Evolutionary conservation across 129 eudicot species (phyloP).

Genomic region (Sambucus nigra): DNA sequence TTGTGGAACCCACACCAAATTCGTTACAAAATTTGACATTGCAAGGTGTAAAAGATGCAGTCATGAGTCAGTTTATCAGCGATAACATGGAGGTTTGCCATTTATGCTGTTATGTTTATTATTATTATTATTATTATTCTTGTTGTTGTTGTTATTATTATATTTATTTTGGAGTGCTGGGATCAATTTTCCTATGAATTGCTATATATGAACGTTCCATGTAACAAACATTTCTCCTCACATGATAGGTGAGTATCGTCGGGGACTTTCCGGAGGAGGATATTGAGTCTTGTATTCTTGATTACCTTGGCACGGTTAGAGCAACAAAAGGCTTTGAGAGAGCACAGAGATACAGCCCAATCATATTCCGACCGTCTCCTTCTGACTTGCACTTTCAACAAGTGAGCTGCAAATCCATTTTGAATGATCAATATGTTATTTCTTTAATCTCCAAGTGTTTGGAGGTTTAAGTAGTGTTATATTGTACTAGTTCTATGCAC

Average conservation of each 20-base stretch:
- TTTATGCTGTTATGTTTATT: background rate
- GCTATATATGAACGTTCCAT: background rate
- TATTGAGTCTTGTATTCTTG: conserved; percentile 86
- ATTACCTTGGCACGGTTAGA: conserved; percentile 82
- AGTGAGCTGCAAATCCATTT: conserved; percentile 33
- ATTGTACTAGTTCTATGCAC: background rate
- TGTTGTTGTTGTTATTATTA: background rate
- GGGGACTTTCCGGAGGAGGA: conserved; percentile 94
- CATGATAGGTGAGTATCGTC: conserved; percentile 74
- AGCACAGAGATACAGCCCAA: conserved; percentile 51
- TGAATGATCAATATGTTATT: background rate
- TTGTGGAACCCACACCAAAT: conserved; percentile 97
- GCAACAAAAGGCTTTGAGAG: conserved; percentile 46
- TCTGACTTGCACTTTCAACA: conserved; percentile 71
- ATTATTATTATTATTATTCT: too few species aligned
- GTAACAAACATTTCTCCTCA: background rate
- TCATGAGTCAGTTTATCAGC: conserved; percentile 81
- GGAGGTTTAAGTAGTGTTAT: background rate
- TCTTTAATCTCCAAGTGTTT: background rate
- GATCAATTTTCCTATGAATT: background rate
- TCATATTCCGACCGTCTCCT: conserved; percentile 56
- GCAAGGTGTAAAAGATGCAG: conserved; percentile 82
- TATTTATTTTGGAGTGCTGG: background rate
- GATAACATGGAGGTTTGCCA: conserved; percentile 88
- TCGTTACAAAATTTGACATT: conserved; percentile 71